Evolutionary conservation across 2,329 filamentous ascomycete species (phyloP).

Genomic region (Hypoxylon sp.): DNA sequence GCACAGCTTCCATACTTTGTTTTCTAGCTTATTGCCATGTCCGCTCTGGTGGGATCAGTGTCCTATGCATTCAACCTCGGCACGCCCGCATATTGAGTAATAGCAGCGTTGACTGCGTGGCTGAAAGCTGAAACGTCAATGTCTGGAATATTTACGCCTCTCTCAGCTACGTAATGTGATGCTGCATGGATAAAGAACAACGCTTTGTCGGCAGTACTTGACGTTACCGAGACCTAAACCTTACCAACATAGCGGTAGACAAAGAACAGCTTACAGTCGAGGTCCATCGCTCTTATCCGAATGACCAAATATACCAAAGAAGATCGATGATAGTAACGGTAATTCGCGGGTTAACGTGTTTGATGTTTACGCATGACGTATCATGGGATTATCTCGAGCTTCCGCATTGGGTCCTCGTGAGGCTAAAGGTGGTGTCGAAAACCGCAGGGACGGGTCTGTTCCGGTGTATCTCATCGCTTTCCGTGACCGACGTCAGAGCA

Average conservation of each 20-base stretch:
- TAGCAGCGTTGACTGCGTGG: neutral
- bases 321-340: neutral
- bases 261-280: neutral
- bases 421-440: neutral
- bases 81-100: neutral
- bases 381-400: neutral
- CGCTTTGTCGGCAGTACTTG: neutral
- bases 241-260: neutral
- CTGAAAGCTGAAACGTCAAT: neutral
- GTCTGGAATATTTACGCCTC: neutral
- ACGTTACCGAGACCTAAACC: constrained; percentile 3
- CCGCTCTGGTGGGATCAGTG: neutral
- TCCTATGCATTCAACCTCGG: neutral
- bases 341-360: neutral
- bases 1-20: constrained; percentile 6
- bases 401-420: neutral
- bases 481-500: neutral
- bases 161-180: neutral
- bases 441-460: neutral
- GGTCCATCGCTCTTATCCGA: neutral
- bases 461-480: neutral
- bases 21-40: constrained; percentile 3
- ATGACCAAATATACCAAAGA: neutral
- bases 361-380: neutral
- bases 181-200: neutral